Conservation (phyloP, 192 early-diverging fungal genomes). For the Coemansia asiatica region DNA sequence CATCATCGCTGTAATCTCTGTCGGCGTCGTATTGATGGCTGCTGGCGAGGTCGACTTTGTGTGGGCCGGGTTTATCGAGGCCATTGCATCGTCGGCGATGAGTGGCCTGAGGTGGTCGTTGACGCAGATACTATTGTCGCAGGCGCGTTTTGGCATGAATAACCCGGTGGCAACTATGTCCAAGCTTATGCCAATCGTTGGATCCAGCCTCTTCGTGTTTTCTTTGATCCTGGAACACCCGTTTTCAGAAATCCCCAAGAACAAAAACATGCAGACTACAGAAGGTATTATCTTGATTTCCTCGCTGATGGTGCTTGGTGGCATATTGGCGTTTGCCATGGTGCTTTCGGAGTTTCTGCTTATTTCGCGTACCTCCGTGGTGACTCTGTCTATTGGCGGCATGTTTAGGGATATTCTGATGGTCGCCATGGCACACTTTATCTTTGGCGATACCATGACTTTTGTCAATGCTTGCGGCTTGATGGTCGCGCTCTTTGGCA, state of each 20-base stretch:
- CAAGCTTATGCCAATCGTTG: constrained; percentile 81
- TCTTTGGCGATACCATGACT: constrained; percentile 85
- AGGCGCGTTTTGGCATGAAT: constrained; percentile 74
- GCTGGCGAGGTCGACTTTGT: constrained; percentile 81
- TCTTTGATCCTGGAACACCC: constrained; percentile 67
- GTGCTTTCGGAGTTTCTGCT: constrained; percentile 82
- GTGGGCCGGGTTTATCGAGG: constrained; percentile 71
- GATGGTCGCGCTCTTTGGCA: constrained; percentile 78
- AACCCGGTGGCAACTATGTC: constrained; percentile 87
- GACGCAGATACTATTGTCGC: constrained; percentile 79
- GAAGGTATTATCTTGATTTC: constrained; percentile 19
- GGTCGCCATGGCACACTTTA: constrained; percentile 65
- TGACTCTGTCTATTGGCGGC: constrained; percentile 87
- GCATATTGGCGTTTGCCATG: constrained; percentile 84
- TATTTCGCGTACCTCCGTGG: constrained; percentile 79
- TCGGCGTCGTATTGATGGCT: constrained; percentile 87
- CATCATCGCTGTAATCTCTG: constrained; percentile 76
- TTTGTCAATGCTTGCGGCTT: constrained; percentile 73
- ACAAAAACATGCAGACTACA: constrained; percentile 29
- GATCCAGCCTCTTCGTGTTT: constrained; percentile 62
- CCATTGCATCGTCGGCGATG: constrained; percentile 75
- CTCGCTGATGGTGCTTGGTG: constrained; percentile 68
- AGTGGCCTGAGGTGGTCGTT: constrained; percentile 90
- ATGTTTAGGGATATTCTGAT: constrained; percentile 88
- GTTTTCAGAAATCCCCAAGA: constrained; percentile 29